phyloP scores from a whole-genome alignment of 23 red algal genomes.

The Gracilariopsis chorda region DNA sequence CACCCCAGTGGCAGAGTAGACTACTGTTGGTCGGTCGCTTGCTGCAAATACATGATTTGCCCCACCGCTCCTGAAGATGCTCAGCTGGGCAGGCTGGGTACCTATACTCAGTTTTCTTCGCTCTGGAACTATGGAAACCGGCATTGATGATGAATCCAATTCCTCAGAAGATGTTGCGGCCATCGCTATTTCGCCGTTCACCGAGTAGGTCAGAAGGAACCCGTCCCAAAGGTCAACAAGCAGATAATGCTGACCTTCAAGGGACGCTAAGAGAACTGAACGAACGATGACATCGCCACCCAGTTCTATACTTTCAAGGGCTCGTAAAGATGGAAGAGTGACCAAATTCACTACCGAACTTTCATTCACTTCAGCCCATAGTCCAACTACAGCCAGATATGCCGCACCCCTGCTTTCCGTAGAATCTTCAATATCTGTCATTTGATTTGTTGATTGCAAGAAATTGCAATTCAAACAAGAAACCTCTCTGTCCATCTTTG shows the following conservation, averaged over 20 bases:
- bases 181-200: conserved; percentile 31
- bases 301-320: conserved; percentile 64
- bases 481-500: conserved; percentile 73
- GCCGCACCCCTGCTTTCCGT: not conserved
- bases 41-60: conserved; percentile 88
- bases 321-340: conserved; percentile 59
- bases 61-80: conserved; percentile 65
- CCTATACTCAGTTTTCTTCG: conserved; percentile 80
- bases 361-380: conserved; percentile 83
- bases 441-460: conserved; percentile 17
- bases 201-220: conserved; percentile 56
- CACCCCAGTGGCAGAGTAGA: conserved; percentile 77
- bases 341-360: conserved; percentile 62
- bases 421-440: conserved; percentile 21
- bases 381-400: conserved; percentile 69
- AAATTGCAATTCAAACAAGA: conserved; percentile 81
- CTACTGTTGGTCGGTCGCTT: conserved; percentile 91
- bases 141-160: not conserved
- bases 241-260: conserved; percentile 80
- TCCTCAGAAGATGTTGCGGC: conserved; percentile 19
- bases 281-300: conserved; percentile 75
- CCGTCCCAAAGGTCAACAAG: conserved; percentile 73
- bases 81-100: conserved; percentile 83
- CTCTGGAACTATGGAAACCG: conserved; percentile 37
- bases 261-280: conserved; percentile 64